Conservation (phyloP, 2,329 filamentous ascomycete genomes). For the Fusarium newnesense region DNA sequence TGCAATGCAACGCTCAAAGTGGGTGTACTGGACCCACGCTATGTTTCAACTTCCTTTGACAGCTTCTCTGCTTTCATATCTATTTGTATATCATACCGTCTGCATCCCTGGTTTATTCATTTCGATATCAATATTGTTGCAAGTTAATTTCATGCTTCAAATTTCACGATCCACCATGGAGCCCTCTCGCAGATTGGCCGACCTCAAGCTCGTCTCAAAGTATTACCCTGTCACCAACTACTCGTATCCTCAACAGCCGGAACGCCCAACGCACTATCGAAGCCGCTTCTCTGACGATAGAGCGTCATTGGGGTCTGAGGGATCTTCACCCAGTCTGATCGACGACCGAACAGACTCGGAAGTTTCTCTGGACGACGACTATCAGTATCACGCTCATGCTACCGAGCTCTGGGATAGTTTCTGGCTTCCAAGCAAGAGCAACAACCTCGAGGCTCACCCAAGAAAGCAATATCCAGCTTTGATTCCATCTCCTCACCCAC, state of each 20-base stretch:
- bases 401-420: constrained; percentile 64
- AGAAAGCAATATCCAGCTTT: constrained; percentile 48
- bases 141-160: constrained; percentile 36
- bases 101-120: constrained; percentile 40
- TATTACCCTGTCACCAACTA: constrained; percentile 55
- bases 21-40: constrained; percentile 40
- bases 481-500: constrained; percentile 46
- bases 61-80: constrained; percentile 28
- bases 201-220: constrained; percentile 54
- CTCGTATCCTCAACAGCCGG: constrained; percentile 51
- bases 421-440: constrained; percentile 49
- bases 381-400: constrained; percentile 57
- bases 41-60: constrained; percentile 42
- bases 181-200: constrained; percentile 49
- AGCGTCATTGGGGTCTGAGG: constrained; percentile 58
- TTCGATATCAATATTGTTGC: constrained; percentile 36
- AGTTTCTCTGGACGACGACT: constrained; percentile 61
- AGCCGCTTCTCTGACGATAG: constrained; percentile 45
- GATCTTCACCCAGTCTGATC: constrained; percentile 60
- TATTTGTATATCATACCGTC: constrained; percentile 47
- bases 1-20: constrained; percentile 32
- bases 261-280: constrained; percentile 34
- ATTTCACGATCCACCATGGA: constrained; percentile 49
- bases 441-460: constrained; percentile 21
- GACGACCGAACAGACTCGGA: constrained; percentile 64